A percentile compares a stretch with the other conserved stretches of the same genome.
phyloP scores from a whole-genome alignment of 805 yeast genomes.

The Nadsonia fulvescens region DNA sequence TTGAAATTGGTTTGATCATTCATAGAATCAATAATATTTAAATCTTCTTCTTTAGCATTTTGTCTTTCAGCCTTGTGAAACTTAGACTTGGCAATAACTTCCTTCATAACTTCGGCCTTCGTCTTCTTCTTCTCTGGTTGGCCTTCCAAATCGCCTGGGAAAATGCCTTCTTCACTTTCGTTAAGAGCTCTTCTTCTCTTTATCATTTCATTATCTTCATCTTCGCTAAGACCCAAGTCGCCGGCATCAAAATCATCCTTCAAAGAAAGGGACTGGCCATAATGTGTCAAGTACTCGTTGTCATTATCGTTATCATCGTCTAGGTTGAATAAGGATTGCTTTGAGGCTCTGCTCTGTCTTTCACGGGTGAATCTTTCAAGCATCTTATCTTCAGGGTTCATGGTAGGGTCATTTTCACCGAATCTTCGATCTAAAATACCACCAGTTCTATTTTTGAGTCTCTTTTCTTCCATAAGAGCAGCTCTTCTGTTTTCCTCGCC shows the following conservation, averaged over 20 bases:
- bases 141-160: constrained; percentile 24
- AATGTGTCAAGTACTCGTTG: constrained; percentile 47
- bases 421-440: constrained; percentile 73
- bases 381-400: constrained; percentile 87
- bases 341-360: constrained; percentile 45
- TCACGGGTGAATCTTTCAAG: constrained; percentile 86
- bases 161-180: constrained; percentile 12
- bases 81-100: constrained; percentile 26
- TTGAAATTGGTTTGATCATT: constrained; percentile 19
- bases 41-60: constrained; percentile 21
- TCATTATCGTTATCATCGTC: constrained; percentile 29
- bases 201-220: constrained; percentile 19
- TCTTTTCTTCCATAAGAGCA: constrained; percentile 32
- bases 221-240: constrained; percentile 23
- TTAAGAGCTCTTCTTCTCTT: constrained; percentile 5
- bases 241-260: constrained; percentile 39
- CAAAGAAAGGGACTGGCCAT: constrained; percentile 47
- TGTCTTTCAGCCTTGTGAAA: constrained; percentile 24
- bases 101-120: constrained; percentile 26
- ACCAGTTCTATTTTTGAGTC: constrained; percentile 55
- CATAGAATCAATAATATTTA: constrained; percentile 19
- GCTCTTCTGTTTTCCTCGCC: constrained; percentile 31
- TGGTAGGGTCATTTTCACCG: constrained; percentile 59
- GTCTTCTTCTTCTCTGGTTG: constrained; percentile 20
- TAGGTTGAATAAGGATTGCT: constrained; percentile 47